phyloP scores from a whole-genome alignment of 1,284 basidiomycete species.

The Malassezia furfur region DNA sequence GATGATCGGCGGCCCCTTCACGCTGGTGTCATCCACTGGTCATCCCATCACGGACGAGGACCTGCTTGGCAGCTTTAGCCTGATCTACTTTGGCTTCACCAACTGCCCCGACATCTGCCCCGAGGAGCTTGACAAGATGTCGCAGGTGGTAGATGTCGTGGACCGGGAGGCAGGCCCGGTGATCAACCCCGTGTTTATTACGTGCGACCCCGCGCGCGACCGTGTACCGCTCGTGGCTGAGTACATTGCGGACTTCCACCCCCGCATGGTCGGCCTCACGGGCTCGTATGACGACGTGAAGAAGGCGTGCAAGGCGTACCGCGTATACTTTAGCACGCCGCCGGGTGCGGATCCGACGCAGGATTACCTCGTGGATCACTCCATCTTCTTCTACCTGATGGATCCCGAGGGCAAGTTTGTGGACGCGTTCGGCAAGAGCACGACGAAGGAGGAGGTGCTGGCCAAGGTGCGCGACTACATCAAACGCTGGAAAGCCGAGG shows the following conservation, averaged over 20 bases:
- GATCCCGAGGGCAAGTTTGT: conserved; percentile 86
- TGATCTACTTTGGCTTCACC: conserved; percentile 68
- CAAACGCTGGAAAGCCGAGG: conserved; percentile 51
- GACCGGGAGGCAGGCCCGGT: conserved; percentile 53
- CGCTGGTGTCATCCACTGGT: conserved; percentile 32
- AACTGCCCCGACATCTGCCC: conserved; percentile 92
- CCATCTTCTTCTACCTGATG: conserved; percentile 97
- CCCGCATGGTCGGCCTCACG: conserved; percentile 74
- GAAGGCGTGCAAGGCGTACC: conserved; percentile 80
- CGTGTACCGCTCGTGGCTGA: conserved; percentile 55
- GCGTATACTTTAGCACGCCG: conserved; percentile 93
- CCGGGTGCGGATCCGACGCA: conserved; percentile 63
- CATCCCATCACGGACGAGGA: conserved; percentile 67
- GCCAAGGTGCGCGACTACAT: conserved; percentile 54
- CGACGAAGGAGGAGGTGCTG: conserved; percentile 61
- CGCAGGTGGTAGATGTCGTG: conserved; percentile 64
- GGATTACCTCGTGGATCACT: conserved; percentile 73
- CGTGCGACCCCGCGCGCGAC: conserved; percentile 91
- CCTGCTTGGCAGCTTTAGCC: conserved; percentile 64
- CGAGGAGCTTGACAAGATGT: conserved; percentile 94
- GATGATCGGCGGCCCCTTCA: conserved; percentile 81
- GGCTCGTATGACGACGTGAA: conserved; percentile 80
- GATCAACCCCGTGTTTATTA: conserved; percentile 72
- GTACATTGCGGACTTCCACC: conserved; percentile 64
- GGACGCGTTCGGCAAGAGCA: conserved; percentile 87